Evolutionary conservation across 495 filamentous ascomycete species (phyloP), one percentile per base, ranked within the genome.

Genomic region (Trichoderma virens): DNA sequence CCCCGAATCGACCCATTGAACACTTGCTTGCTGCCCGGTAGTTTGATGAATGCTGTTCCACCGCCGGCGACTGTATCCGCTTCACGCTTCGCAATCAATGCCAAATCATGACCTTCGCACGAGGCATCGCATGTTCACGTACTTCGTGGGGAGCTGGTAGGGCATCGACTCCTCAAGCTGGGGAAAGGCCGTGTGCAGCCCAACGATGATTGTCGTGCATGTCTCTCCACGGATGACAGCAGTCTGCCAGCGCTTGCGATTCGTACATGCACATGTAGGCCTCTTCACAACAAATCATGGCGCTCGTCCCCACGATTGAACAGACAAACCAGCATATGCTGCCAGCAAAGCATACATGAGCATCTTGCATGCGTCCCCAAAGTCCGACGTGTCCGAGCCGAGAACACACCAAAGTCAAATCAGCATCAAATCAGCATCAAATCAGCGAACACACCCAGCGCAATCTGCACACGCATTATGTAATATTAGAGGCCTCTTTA

Each of bases 311-410:
- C 43, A 20, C 43, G 43, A 47, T 18, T 41, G 38, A 41, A 11
- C 18, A 6, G 5, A 8, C 43, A 30, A 56, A 28, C 51, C 23
- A 31, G 11, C 23, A 30, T 28, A 1, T 31, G 9, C 25, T 56
- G 51, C 51, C 51, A 56, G 51, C 51, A 56, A 56, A 56, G 51
- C 51, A 56, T 56, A 56, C 43, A 9, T 45, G n/a, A 47, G 5
- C 23, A 14, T 30, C 5, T 30, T 56, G 23, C 25, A 30, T 56
- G 41, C 41, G 41, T 45, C 41, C 51, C 51, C 51, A 27, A 30
- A 56, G 51, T 56, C 51, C 51, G 51, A 28, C 51, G 25, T 56
- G 51, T 56, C 51, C 51, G 51, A 56, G 51, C 9, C 27, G 23
- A n/a, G 2, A 18, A 16, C 51, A 30, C 23, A 1, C 51, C 18